Percentiles rank a stretch among this genome's conserved stretches.
Evolutionary conservation across 371 early-diverging fungal species (phyloP).

Genomic region (Capniomyces stellatus): DNA sequence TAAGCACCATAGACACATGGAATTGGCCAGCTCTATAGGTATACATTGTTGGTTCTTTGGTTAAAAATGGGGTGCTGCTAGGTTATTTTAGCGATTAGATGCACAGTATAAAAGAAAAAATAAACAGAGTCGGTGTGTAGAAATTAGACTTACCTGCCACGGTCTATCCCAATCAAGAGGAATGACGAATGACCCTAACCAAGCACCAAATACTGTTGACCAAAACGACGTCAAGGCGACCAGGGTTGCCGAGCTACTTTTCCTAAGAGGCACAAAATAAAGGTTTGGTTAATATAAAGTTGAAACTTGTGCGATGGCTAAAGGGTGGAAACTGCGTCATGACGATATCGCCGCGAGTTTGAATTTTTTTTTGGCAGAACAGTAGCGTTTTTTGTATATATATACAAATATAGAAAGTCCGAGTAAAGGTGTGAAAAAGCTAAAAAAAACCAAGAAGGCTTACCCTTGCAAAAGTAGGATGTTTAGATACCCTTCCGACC

Average conservation of each 20-base stretch:
- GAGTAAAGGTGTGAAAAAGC: neutral
- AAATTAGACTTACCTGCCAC: constrained; percentile 9
- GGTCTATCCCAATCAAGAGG: constrained; percentile 25
- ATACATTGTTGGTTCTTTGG: neutral
- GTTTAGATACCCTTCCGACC: neutral
- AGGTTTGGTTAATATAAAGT: neutral
- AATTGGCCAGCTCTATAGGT: constrained; percentile 17
- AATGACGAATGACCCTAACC: neutral
- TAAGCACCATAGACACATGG: constrained; percentile 17
- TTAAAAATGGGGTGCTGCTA: neutral
- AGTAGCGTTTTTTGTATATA: too few relatives aligned
- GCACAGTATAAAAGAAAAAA: neutral
- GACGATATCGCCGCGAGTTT: too few relatives aligned
- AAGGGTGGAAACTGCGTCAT: neutral
- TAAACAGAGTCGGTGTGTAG: neutral
- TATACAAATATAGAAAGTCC: neutral
- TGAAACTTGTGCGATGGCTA: neutral
- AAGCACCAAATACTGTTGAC: neutral
- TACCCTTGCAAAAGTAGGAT: neutral
- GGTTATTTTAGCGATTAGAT: neutral
- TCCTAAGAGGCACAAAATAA: neutral
- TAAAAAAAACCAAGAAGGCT: neutral
- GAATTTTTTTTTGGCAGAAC: too few relatives aligned
- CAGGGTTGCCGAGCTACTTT: neutral
- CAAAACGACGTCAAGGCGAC: neutral